Conservation (phyloP, 1,284 basidiomycete species). For the Austroboletus novae-zelandiae region DNA sequence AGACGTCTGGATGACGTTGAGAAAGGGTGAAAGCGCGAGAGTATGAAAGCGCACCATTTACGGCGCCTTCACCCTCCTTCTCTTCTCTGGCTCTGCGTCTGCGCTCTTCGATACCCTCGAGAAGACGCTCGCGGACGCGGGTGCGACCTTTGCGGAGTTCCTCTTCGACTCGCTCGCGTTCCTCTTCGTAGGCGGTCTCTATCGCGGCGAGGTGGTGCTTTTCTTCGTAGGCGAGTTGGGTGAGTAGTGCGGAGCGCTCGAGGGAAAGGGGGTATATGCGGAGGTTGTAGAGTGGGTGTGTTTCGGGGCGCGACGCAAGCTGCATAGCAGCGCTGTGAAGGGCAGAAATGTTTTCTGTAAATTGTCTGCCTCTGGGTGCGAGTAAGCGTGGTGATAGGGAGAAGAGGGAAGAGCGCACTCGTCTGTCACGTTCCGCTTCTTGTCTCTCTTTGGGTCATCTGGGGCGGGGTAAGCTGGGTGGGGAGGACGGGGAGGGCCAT, state of each 20-base stretch:
- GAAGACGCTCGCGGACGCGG: slow-evolving; percentile 64
- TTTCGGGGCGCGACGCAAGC: slow-evolving; percentile 64
- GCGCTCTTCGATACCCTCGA: slow-evolving; percentile 82
- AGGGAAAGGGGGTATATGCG: slow-evolving; percentile 68
- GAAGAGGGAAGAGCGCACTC: slow-evolving; percentile 50
- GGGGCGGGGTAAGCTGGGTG: slow-evolving; percentile 10
- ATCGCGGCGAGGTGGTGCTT: slow-evolving; percentile 59
- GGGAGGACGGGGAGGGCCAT: not conserved
- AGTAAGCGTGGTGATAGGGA: slow-evolving; percentile 11
- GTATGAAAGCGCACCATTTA: slow-evolving; percentile 46
- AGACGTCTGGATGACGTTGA: slow-evolving; percentile 45
- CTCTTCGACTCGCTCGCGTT: slow-evolving; percentile 70
- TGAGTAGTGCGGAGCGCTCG: slow-evolving; percentile 69
- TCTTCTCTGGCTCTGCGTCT: slow-evolving; percentile 73
- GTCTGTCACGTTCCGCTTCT: slow-evolving; percentile 66
- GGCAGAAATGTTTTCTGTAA: slow-evolving; percentile 51
- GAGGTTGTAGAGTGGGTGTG: slow-evolving; percentile 60
- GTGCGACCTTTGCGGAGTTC: slow-evolving; percentile 73
- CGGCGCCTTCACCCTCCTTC: slow-evolving; percentile 75
- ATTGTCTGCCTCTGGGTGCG: slow-evolving; percentile 46
- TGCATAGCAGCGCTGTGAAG: slow-evolving; percentile 57
- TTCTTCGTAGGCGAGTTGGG: slow-evolving; percentile 63
- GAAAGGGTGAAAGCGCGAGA: slow-evolving; percentile 4
- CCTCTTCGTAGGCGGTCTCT: slow-evolving; percentile 71
- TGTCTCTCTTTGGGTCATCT: slow-evolving; percentile 53